A percentile compares a stretch with the other conserved stretches of the same genome.
Conservation (phyloP, 225 moss, liverwort and hornwort species). For the Polytrichum commune region DNA sequence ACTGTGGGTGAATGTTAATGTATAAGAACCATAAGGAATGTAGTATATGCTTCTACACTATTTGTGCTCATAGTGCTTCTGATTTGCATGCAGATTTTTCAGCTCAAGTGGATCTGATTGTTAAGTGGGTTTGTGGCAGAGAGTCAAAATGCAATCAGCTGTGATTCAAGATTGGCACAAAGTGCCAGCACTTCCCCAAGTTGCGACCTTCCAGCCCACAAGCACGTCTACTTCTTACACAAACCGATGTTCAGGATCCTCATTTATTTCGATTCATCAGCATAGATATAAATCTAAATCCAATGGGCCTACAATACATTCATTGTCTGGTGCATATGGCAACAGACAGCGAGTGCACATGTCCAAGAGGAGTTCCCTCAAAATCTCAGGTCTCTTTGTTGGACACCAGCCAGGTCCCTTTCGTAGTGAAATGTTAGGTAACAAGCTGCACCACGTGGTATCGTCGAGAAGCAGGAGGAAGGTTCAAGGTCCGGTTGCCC, state of each 20-base stretch:
- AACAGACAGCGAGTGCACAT: constrained; percentile 27
- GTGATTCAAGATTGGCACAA: constrained; percentile 57
- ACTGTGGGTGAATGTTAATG: too few species aligned
- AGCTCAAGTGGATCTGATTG: too few species aligned
- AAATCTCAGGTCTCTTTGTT: constrained; percentile 35
- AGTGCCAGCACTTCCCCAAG: constrained; percentile 23
- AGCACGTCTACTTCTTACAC: constrained; percentile 36
- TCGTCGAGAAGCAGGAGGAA: constrained; percentile 25
- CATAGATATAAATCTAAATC: constrained; percentile 23
- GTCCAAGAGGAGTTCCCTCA: constrained; percentile 32
- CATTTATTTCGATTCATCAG: constrained; percentile 31
- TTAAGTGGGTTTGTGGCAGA: not conserved
- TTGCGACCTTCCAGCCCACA: constrained; percentile 25
- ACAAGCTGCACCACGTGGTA: constrained; percentile 17
- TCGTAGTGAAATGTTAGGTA: constrained; percentile 42
- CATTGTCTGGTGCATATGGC: constrained; percentile 10
- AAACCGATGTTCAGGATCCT: constrained; percentile 25
- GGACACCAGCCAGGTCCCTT: constrained; percentile 15
- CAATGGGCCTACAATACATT: constrained; percentile 9
- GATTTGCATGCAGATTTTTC: too few species aligned
- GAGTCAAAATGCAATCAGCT: constrained; percentile 50
- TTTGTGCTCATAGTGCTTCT: too few species aligned
- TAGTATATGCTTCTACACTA: too few species aligned
- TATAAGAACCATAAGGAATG: too few species aligned
- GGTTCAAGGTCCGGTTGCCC: constrained; percentile 39